Evolutionary conservation across 2,329 filamentous ascomycete genomes (phyloP), one percentile per base, ranked within the genome.

Genomic region (Fusarium continuum): DNA sequence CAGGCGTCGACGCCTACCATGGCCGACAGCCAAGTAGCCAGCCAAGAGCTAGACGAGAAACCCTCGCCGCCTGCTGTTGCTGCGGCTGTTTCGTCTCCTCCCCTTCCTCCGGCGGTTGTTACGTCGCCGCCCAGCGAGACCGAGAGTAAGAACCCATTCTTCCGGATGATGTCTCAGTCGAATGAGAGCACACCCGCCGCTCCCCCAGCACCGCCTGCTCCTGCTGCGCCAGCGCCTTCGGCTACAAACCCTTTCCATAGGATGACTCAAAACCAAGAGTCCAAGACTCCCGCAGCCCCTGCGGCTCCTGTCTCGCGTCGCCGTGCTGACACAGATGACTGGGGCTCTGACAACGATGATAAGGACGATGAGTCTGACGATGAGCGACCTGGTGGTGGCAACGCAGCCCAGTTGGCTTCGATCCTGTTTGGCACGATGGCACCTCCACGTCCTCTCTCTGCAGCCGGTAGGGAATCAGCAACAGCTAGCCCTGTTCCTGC

Each of bases 341-440:
- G 94, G 93, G 93, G 92, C 59, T 94, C 92, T 13, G 89, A 90
- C 57, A 88, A 85, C 70, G 78, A 81, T 25, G 78, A 80, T 17
- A 80, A 83, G 17, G 82, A 83, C 4, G 88, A 90, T 14, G 65
- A 69, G 8, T 69, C 66, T 22, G 68, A 94, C 52, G 91, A 93
- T 52, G 90, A 93, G 49, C 86, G 89, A 9, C 89, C 91, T 16
- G 91, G 91, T 45, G 92, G 92, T 50, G 88, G 90, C 56, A 92
- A 88, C 68, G 95, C 95, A 43, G 95, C 96, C 59, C 92, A 97
- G 70, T 86, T 99, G 31, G 95, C 95, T 14, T 96, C 92, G 7
- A 95, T 97, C 59, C 84, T 99, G 17, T 99, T 99, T 74, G 94
- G 95, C 56, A 97, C 93, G 46, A 98, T 99, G 93, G 94, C 87